These are phyloP conservation scores for Bacterosira constricta DNA, from an alignment of 108 stramenopile species.

Conservation along the genomic window DNA sequence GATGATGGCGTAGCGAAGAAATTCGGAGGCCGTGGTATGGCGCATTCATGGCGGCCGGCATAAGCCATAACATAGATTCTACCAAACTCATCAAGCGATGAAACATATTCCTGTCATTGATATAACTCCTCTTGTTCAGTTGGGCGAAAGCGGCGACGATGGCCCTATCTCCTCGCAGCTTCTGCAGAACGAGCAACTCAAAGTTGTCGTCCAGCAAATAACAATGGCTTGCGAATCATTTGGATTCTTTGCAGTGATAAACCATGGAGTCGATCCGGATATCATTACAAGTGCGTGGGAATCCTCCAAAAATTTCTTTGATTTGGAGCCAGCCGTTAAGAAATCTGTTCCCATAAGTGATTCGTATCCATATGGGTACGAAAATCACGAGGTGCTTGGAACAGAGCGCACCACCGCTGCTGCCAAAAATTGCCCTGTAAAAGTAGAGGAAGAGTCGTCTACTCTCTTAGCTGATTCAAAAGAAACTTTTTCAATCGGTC, in stretches of 20 bases:
- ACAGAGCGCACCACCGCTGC: slow-evolving; percentile 22
- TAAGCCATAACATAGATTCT: too few relatives aligned
- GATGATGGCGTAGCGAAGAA: too few relatives aligned
- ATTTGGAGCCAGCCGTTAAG: slow-evolving; percentile 58
- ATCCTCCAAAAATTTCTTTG: slow-evolving; percentile 71
- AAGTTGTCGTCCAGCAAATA: slow-evolving; percentile 49
- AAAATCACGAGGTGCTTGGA: slow-evolving; percentile 59
- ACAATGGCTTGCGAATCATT: slow-evolving; percentile 60
- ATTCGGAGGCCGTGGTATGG: too few relatives aligned
- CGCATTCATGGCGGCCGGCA: too few relatives aligned
- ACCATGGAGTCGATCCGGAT: slow-evolving; percentile 59
- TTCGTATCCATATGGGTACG: slow-evolving; percentile 84
- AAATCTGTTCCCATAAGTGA: slow-evolving; percentile 20
- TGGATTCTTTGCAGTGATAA: slow-evolving; percentile 78
- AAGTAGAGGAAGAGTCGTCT: neutral
- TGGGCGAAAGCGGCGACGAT: neutral
- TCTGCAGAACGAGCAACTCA: slow-evolving; percentile 4
- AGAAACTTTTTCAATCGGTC: slow-evolving; percentile 87
- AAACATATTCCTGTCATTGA: slow-evolving; percentile 56
- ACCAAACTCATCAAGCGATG: too few relatives aligned
- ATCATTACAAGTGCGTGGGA: slow-evolving; percentile 54
- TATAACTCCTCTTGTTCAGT: slow-evolving; percentile 28
- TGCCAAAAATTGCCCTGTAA: neutral
- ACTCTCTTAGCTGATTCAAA: slow-evolving; percentile 59
- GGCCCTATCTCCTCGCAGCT: neutral